phyloP scores from a whole-genome alignment of 805 yeast species.

The Kodamaea sagamina region DNA sequence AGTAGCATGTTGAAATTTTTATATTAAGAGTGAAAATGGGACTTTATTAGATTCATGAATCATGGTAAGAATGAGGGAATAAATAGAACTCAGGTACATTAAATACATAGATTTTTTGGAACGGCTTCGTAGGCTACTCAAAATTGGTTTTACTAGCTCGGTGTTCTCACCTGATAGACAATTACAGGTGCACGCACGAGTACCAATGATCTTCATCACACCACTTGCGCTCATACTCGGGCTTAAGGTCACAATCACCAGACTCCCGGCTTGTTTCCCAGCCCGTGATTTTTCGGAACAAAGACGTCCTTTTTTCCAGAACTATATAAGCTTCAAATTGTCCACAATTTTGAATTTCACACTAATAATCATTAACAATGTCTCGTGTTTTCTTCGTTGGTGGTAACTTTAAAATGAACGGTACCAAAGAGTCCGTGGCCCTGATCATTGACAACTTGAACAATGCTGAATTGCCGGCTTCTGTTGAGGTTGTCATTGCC shows the following conservation, averaged over 20 bases:
- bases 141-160: too few relatives aligned
- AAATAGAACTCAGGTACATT: too few relatives aligned
- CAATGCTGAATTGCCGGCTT: constrained; percentile 68
- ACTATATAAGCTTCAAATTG: constrained; percentile 10
- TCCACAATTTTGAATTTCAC: background rate
- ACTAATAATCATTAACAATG: constrained; percentile 37
- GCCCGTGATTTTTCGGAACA: constrained; percentile 11
- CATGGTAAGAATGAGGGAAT: too few relatives aligned
- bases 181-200: too few relatives aligned
- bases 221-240: background rate
- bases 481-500: constrained; percentile 91
- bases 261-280: background rate
- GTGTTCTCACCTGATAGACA: too few relatives aligned
- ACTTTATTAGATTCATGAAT: too few relatives aligned
- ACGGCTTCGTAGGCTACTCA: too few relatives aligned
- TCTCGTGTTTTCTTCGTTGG: constrained; percentile 96
- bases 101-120: too few relatives aligned
- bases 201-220: too few relatives aligned
- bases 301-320: constrained; percentile 14
- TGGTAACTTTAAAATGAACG: constrained; percentile 99
- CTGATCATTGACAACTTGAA: constrained; percentile 83
- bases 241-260: constrained; percentile 1
- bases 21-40: too few relatives aligned
- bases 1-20: too few relatives aligned
- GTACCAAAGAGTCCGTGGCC: constrained; percentile 82